phyloP scores from a whole-genome alignment of 371 early-diverging fungal genomes.

The Conidiobolus coronatus region DNA sequence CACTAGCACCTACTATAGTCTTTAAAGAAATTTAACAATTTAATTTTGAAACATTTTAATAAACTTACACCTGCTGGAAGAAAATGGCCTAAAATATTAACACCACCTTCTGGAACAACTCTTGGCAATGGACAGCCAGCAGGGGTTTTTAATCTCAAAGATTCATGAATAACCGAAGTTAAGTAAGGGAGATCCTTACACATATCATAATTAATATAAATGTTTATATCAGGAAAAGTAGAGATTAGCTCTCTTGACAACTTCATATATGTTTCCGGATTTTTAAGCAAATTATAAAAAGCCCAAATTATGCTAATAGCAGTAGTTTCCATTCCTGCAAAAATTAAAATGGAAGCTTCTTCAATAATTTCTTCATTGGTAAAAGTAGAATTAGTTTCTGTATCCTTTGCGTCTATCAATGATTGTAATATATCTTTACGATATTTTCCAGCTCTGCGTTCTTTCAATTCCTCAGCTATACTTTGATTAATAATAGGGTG shows the following conservation, averaged over 20 bases:
- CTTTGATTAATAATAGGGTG: no score
- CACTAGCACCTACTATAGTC: not conserved
- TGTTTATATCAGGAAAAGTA: not conserved
- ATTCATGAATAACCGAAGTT: not conserved
- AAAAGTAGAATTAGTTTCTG: not conserved
- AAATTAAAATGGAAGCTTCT: not conserved
- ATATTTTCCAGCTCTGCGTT: no score
- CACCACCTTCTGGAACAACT: not conserved
- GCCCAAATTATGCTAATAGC: not conserved
- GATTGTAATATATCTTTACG: conserved; percentile 8
- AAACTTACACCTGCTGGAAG: conserved; percentile 1
- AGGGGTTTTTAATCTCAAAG: not conserved
- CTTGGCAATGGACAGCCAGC: not conserved
- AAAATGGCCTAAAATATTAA: not conserved
- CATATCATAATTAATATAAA: not conserved
- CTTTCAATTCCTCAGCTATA: no score
- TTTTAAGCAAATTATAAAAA: not conserved
- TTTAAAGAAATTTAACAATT: not conserved
- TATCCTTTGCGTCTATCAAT: conserved; percentile 7
- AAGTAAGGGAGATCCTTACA: not conserved
- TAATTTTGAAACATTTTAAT: not conserved
- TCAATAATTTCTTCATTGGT: not conserved
- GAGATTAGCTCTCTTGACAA: not conserved
- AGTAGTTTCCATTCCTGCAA: not conserved
- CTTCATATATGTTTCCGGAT: not conserved